Evolutionary conservation across 306 rosid species (phyloP).

Genomic region (Prunus davidiana): DNA sequence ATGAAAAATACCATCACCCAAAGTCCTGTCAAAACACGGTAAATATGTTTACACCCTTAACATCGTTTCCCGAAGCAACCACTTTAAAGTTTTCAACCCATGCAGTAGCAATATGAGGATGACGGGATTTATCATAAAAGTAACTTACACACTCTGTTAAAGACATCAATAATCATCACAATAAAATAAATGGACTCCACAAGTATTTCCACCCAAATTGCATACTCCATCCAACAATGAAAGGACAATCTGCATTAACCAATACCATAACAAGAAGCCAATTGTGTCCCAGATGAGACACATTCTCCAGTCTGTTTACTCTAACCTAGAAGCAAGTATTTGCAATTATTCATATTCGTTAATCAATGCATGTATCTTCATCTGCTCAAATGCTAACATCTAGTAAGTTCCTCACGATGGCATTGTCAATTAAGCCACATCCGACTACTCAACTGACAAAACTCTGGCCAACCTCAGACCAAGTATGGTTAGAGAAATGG

Average conservation of each 20-base stretch:
- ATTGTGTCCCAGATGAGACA: background rate
- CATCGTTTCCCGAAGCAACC: background rate
- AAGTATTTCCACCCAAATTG: background rate
- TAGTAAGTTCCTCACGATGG: slow-evolving; percentile 10
- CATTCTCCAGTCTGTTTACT: background rate
- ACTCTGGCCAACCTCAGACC: slow-evolving; percentile 10
- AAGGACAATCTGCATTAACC: background rate
- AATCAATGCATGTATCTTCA: background rate
- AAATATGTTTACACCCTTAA: background rate
- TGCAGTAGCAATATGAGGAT: background rate
- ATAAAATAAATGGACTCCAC: background rate
- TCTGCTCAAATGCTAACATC: background rate
- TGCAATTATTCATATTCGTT: background rate
- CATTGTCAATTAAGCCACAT: slow-evolving; percentile 13
- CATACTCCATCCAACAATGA: background rate
- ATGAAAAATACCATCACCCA: background rate
- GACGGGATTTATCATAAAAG: background rate
- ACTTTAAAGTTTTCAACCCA: background rate
- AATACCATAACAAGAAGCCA: background rate
- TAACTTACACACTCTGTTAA: background rate
- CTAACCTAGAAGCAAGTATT: background rate
- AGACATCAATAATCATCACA: background rate
- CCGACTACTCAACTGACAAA: slow-evolving; percentile 4
- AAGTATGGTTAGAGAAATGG: slow-evolving; percentile 2
- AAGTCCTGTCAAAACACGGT: background rate